phyloP scores from a whole-genome alignment of 345 rosid species.

The Citrus hindsii region DNA sequence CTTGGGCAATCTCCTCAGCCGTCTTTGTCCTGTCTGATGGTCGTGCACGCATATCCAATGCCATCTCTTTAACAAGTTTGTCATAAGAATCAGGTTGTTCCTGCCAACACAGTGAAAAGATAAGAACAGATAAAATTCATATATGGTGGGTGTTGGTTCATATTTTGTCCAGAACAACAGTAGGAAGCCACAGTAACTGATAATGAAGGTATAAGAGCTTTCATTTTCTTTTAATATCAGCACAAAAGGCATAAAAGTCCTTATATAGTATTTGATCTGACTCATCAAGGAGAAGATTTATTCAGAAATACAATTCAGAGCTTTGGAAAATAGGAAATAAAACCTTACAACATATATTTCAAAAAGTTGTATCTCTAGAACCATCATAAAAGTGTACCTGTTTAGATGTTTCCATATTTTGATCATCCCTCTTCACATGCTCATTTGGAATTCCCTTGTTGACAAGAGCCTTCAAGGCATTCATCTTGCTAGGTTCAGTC shows the following conservation, averaged over 20 bases:
- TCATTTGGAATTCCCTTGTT: constrained; percentile 37
- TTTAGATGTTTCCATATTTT: constrained; percentile 19
- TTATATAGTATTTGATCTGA: neutral
- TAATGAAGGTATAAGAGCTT: neutral
- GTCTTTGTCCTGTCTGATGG: constrained; percentile 87
- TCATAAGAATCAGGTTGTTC: constrained; percentile 58
- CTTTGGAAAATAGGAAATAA: neutral
- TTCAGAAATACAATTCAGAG: neutral
- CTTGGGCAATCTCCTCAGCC: constrained; percentile 97
- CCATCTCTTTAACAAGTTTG: constrained; percentile 51
- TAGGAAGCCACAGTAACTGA: neutral
- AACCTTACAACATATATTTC: neutral
- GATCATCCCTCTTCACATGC: constrained; percentile 30
- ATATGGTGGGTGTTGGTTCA: neutral
- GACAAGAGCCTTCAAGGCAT: constrained; percentile 54
- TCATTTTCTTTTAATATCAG: neutral
- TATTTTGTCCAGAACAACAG: too few species aligned
- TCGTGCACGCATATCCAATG: constrained; percentile 68
- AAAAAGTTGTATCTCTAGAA: neutral
- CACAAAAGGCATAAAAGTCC: neutral
- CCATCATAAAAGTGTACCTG: constrained; percentile 35
- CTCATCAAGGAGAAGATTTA: neutral
- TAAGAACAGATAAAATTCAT: neutral
- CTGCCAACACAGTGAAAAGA: constrained; percentile 19
- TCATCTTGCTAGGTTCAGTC: constrained; percentile 64